Evolutionary conservation across 805 yeast species (phyloP).

Genomic region (Candida morakotiae): DNA sequence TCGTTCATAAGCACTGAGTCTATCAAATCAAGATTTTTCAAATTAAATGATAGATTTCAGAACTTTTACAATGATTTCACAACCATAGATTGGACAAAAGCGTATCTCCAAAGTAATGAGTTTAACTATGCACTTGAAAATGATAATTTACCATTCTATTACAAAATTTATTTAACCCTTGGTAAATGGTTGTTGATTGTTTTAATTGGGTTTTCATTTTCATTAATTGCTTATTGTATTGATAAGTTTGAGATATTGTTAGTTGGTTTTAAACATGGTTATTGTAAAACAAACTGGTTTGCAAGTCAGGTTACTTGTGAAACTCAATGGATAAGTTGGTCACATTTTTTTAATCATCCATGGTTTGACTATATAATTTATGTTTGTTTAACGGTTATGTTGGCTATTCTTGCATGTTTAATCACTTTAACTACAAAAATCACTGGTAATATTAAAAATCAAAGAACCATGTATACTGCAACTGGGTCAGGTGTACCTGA

Average conservation of each 20-base stretch:
- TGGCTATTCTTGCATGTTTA: conserved; percentile 43
- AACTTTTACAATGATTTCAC: conserved; percentile 57
- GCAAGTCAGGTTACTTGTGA: conserved; percentile 43
- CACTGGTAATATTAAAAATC: conserved; percentile 20
- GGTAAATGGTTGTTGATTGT: conserved; percentile 51
- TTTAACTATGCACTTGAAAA: conserved; percentile 36
- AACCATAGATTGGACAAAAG: conserved; percentile 57
- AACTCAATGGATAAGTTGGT: conserved; percentile 43
- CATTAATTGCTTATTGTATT: conserved; percentile 47
- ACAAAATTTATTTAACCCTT: conserved; percentile 27
- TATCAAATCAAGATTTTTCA: conserved; percentile 13
- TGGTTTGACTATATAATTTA: conserved; percentile 33
- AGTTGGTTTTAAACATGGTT: conserved; percentile 51
- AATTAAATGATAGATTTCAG: conserved; percentile 14
- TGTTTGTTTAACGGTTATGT: conserved; percentile 29
- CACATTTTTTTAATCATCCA: conserved; percentile 20
- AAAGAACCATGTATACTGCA: conserved; percentile 41
- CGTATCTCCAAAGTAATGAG: conserved; percentile 40
- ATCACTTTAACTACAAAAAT: conserved; percentile 46
- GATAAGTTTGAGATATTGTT: conserved; percentile 44
- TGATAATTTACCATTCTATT: conserved; percentile 19
- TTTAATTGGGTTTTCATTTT: conserved; percentile 41
- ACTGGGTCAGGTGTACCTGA: conserved; percentile 62
- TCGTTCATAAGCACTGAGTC: conserved; percentile 12
- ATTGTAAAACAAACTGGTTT: conserved; percentile 44